A percentile compares a stretch with the other conserved stretches of the same genome.
phyloP scores from a whole-genome alignment of 371 early-diverging fungal species.

The Syncephalastrum racemosum region DNA sequence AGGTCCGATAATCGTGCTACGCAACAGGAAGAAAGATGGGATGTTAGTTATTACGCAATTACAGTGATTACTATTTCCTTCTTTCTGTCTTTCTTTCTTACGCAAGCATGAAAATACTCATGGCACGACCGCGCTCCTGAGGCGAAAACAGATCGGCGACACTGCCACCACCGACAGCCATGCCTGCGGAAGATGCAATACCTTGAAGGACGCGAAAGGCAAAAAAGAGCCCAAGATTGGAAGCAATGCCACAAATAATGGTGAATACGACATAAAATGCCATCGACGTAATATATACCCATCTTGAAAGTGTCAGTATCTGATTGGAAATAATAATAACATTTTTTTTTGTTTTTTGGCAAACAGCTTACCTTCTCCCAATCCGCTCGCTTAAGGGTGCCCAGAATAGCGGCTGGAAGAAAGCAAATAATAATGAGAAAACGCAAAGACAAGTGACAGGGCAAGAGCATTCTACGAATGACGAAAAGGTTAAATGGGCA shows the following conservation, averaged over 20 bases:
- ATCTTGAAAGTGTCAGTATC: constrained; percentile 17
- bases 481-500: too few relatives aligned
- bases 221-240: constrained; percentile 31
- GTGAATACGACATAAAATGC: constrained; percentile 31
- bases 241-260: constrained; percentile 34
- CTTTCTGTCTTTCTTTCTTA: constrained; percentile 3
- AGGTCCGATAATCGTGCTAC: constrained; percentile 53
- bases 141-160: constrained; percentile 39
- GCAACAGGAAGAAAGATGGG: neutral
- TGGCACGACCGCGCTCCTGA: constrained; percentile 40
- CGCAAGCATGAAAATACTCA: constrained; percentile 40
- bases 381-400: constrained; percentile 38
- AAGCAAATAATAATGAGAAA: neutral
- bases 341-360: neutral
- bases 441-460: neutral
- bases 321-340: neutral
- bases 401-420: constrained; percentile 32
- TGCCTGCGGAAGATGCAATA: constrained; percentile 29
- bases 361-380: constrained; percentile 26
- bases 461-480: neutral
- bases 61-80: neutral
- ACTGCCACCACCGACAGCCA: constrained; percentile 44
- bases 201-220: constrained; percentile 41
- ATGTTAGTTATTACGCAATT: neutral
- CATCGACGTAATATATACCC: constrained; percentile 25